Base-by-base conservation (phyloP, 2,329 filamentous ascomycete species). In the Stagonosporopsis tanaceti region DNA sequence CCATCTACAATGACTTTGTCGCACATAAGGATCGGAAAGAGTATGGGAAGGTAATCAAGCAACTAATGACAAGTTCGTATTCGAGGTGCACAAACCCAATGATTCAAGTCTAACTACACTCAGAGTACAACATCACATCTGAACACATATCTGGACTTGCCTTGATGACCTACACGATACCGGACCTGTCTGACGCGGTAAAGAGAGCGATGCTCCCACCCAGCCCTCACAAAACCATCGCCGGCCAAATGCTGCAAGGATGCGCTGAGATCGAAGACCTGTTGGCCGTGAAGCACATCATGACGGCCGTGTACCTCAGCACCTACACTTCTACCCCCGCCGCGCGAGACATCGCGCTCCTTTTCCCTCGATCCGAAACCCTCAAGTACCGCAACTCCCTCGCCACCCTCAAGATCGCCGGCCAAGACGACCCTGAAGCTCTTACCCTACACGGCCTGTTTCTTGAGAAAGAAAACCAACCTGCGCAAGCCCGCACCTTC, bases 391-490 rank as follows among this genome's bases (percentile, higher is more conserved):
- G 54, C 14, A 54, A 59, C 11, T 53, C 59, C 0, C 58, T 76
- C 12, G 55, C 65, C 11, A 6, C 35, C 1, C 44, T 54, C 24
- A 59, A 54, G n/a, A 57, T 75, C 6, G 63, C 58, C n/a, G 35
- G 54, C 25, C 55, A 62, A 14, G 41, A 60, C 11, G 57, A 72
- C 27, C 63, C 66, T 1, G 65, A 72, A 22, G 71, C 67, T 4
- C 65, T 74, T 47, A 71, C 68, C 7, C 47, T 76, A 14, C 60
- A 68, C 22, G 74, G 71, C 5, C 60, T 67, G n/a, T 68, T 75
- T n/a, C 44, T 70, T 2, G 71, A 74, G 50, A 52, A 54, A 37
- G 65, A 69, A 22, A 70, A 70, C 5, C 58, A 68, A 15, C 58
- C 39, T 17, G 38, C 63, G 3, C 46, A 63, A 46, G 73, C 74